Conservation (phyloP, 2,329 filamentous ascomycete species). For the Colletotrichum melonis region DNA sequence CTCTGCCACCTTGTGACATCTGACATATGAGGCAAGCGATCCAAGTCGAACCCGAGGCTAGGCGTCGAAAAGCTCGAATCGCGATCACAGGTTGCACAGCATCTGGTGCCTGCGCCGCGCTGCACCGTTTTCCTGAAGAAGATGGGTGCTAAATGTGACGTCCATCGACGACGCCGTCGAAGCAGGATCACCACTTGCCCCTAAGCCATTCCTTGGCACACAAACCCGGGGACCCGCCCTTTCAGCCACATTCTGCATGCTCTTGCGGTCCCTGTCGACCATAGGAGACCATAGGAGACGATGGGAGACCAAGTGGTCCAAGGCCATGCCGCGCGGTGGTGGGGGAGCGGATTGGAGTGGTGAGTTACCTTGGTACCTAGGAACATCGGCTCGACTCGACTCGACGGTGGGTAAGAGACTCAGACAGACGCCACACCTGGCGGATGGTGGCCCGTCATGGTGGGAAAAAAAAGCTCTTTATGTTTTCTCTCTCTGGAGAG, state of each 20-base stretch:
- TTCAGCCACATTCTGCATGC: constrained; percentile 20
- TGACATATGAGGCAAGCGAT: neutral
- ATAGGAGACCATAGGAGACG: neutral
- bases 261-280: constrained; percentile 9
- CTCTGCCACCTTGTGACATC: neutral
- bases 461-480: constrained; percentile 9
- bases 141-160: constrained; percentile 1
- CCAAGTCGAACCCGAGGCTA: neutral
- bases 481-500: constrained; percentile 4
- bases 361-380: too few relatives aligned
- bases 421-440: constrained; percentile 25
- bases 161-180: neutral
- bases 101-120: neutral
- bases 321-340: constrained; percentile 26
- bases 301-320: neutral
- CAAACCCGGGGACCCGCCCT: neutral
- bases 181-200: constrained; percentile 1
- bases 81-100: neutral
- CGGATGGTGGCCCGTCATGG: constrained; percentile 8
- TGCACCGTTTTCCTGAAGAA: constrained; percentile 10
- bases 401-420: neutral
- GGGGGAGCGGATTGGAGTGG: neutral
- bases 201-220: constrained; percentile 28
- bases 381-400: constrained; percentile 1
- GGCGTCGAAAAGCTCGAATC: neutral